Base-by-base conservation (phyloP, 2,329 filamentous ascomycete species). In the Xylaria sp. region DNA sequence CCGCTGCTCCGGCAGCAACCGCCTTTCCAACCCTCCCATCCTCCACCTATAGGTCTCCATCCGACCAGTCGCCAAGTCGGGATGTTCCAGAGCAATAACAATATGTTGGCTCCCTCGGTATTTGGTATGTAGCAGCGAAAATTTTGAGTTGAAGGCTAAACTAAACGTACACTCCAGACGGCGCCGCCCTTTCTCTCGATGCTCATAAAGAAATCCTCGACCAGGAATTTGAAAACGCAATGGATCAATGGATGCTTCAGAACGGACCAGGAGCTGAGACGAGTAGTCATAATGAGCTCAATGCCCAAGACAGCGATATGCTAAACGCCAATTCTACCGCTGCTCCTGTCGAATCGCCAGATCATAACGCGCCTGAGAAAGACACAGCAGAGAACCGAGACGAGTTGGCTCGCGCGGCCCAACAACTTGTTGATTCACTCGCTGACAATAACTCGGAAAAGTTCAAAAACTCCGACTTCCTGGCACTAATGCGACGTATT, bases 401-500 rank as follows among this genome's bases (percentile, higher is more conserved):
- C 4, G 92, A 92, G 53, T 85, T 96, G 32, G 90, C 92, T 23
- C 84, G 84, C 48, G 94, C 92, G 1, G 93, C 93, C 5, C 89
- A 88, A 18, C 84, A 91, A 67, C 84, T 97, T 3, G 83, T 96
- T 5, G 85, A 91, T 63, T 90, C 88, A 44, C 87, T 97, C 13
- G 84, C 87, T 23, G 84, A 90, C 73, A 90, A 95, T 73, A 86
- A 88, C 66, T 90, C 87, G 64, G 82, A 89, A 55, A 95, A 95
- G 76, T 96, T 96, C 79, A 88, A 90, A 74, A 88, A 94, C 76
- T 94, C 92, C 72, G 88, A 88, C 67, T 97, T 97, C 76, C 81
- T 95, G 0, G 84, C 87, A 3, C 82, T 97, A 54, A 96, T 97
- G 93, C 88, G 91, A 32, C 87, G 88, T 68, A 87, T 96, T 63